Evolutionary conservation across 1,139 yeast species (phyloP).

Genomic region (Nadsonia commutata): DNA sequence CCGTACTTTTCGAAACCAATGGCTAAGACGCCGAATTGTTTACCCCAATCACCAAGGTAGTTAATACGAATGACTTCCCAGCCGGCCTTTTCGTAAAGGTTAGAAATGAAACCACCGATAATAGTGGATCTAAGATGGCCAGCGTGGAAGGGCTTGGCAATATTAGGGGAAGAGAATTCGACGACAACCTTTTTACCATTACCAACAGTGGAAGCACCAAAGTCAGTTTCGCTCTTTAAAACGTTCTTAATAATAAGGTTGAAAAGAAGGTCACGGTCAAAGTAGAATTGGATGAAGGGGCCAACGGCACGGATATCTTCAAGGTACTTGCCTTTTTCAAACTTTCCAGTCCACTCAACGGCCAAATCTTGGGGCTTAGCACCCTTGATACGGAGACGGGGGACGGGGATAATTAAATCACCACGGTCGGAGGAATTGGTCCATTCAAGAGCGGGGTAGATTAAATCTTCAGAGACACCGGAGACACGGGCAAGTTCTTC

Average conservation of each 20-base stretch:
- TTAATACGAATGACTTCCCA: slow-evolving; percentile 84
- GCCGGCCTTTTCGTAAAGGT: slow-evolving; percentile 79
- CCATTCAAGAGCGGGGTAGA: slow-evolving; percentile 80
- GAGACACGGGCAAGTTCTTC: slow-evolving; percentile 60
- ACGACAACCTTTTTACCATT: slow-evolving; percentile 56
- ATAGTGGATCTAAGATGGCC: slow-evolving; percentile 97
- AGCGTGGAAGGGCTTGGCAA: slow-evolving; percentile 98
- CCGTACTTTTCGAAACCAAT: slow-evolving; percentile 86
- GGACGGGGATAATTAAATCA: slow-evolving; percentile 83
- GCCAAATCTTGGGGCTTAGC: slow-evolving; percentile 76
- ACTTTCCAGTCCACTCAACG: slow-evolving; percentile 52
- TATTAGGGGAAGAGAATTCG: slow-evolving; percentile 95
- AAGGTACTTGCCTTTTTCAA: slow-evolving; percentile 43
- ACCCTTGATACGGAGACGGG: slow-evolving; percentile 84
- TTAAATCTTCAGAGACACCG: slow-evolving; percentile 51
- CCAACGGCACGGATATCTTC: slow-evolving; percentile 70
- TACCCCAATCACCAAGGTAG: slow-evolving; percentile 99
- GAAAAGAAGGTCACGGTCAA: slow-evolving; percentile 50
- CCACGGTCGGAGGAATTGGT: slow-evolving; percentile 82
- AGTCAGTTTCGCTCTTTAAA: slow-evolving; percentile 41
- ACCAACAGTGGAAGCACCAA: slow-evolving; percentile 70
- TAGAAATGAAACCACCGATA: slow-evolving; percentile 92
- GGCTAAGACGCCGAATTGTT: slow-evolving; percentile 92
- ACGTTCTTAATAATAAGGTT: slow-evolving; percentile 60
- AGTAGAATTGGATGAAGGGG: slow-evolving; percentile 81